These are phyloP conservation scores for Arbutus unedo DNA, from an alignment of 148 eudicot species.

Conservation along the genomic window DNA sequence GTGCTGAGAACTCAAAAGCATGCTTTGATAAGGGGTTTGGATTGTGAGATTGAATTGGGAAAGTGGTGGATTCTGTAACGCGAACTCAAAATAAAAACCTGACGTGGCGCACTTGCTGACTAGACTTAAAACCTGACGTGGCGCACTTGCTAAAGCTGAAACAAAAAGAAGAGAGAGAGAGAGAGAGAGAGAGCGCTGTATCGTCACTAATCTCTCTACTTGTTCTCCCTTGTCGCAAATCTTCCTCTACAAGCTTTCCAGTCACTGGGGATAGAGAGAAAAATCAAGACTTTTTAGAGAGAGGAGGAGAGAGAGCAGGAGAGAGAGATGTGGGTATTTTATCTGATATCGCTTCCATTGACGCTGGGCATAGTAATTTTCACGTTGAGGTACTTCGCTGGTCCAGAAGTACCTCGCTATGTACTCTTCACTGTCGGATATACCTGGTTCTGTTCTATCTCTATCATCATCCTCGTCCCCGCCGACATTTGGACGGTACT, in stretches of 20 bases:
- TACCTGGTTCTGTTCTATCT: conserved; percentile 88
- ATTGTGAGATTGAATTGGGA: too few species aligned
- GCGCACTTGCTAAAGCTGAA: too few species aligned
- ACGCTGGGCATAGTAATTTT: conserved; percentile 73
- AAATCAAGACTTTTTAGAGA: neutral
- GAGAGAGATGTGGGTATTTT: conserved; percentile 72
- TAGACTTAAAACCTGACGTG: neutral
- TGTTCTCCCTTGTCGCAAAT: too few species aligned
- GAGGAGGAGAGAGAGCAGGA: neutral
- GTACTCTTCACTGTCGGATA: conserved; percentile 74
- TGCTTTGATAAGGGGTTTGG: too few species aligned
- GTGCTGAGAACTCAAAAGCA: neutral
- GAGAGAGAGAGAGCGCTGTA: neutral
- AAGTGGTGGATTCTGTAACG: too few species aligned
- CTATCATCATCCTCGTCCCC: conserved; percentile 79
- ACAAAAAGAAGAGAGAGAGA: neutral
- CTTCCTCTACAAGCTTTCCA: too few species aligned
- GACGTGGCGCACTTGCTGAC: too few species aligned
- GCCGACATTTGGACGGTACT: conserved; percentile 86
- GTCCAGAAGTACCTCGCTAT: conserved; percentile 71
- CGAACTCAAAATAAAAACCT: too few species aligned
- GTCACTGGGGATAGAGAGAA: too few species aligned
- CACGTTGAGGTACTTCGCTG: conserved; percentile 70
- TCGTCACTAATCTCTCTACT: too few species aligned
- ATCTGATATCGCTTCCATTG: conserved; percentile 72